A percentile compares a stretch with the other conserved stretches of the same genome.
These are phyloP conservation scores for Hypoxylon sp. DNA, from an alignment of 2,329 filamentous ascomycete genomes.

Conservation along the genomic window DNA sequence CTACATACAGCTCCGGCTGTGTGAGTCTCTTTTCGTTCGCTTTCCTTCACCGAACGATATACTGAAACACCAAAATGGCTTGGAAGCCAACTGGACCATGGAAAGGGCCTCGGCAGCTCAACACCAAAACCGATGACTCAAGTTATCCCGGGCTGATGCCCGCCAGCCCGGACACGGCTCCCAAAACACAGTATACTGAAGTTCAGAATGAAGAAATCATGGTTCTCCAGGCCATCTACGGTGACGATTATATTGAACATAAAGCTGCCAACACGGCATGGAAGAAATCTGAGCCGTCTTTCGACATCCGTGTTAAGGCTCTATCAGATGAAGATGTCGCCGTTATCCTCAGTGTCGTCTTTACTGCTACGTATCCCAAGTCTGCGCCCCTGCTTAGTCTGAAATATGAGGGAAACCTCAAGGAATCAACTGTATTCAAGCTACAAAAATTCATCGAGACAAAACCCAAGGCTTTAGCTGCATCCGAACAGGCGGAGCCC, in stretches of 20 bases:
- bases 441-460: conserved; percentile 75
- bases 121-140: conserved; percentile 61
- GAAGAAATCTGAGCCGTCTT: conserved; percentile 90
- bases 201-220: conserved; percentile 90
- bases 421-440: conserved; percentile 78
- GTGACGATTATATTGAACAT: conserved; percentile 86
- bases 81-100: conserved; percentile 64
- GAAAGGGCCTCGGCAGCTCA: conserved; percentile 64
- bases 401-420: conserved; percentile 74
- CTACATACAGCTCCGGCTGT: conserved; percentile 69
- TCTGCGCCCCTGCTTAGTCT: conserved; percentile 81
- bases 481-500: conserved; percentile 66
- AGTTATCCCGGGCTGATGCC: conserved; percentile 68
- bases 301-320: conserved; percentile 84
- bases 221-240: conserved; percentile 88
- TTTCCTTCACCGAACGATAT: conserved; percentile 44
- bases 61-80: conserved; percentile 63
- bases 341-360: conserved; percentile 80
- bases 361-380: conserved; percentile 94
- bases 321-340: conserved; percentile 80
- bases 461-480: conserved; percentile 68
- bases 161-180: conserved; percentile 58
- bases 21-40: conserved; percentile 57
- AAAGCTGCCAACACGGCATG: conserved; percentile 81
- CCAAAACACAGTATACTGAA: conserved; percentile 80